phyloP scores from a whole-genome alignment of 2,329 filamentous ascomycete genomes.

The Ophiostoma australiae region DNA sequence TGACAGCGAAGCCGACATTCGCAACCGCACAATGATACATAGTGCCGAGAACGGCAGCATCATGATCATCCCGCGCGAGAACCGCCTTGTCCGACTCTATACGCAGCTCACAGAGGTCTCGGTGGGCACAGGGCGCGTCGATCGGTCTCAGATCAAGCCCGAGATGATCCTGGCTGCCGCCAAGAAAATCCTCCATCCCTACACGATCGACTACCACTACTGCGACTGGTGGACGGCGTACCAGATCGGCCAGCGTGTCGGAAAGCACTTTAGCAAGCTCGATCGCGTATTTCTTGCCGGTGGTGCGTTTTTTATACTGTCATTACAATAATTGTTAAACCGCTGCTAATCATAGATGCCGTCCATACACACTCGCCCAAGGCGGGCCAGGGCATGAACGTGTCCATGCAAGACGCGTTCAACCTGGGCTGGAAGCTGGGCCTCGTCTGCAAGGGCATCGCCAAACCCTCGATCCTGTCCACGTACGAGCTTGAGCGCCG shows the following conservation, averaged over 20 bases:
- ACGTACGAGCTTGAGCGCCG: conserved; percentile 46
- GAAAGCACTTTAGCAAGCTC: conserved; percentile 43
- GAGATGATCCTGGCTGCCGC: conserved; percentile 59
- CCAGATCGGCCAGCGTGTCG: conserved; percentile 54
- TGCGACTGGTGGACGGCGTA: conserved; percentile 48
- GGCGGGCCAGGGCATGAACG: conserved; percentile 58
- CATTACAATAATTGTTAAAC: too few relatives aligned
- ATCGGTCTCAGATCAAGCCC: conserved; percentile 59
- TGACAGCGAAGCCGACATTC: conserved; percentile 41
- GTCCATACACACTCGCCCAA: conserved; percentile 47
- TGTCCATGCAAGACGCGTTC: conserved; percentile 53
- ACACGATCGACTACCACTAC: conserved; percentile 59
- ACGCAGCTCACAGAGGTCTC: conserved; percentile 47
- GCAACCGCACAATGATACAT: conserved; percentile 50
- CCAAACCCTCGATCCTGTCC: conserved; percentile 35
- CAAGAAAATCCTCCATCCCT: conserved; percentile 61
- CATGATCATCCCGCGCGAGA: conserved; percentile 57
- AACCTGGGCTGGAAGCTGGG: conserved; percentile 46
- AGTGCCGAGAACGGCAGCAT: conserved; percentile 47
- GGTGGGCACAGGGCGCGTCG: conserved; percentile 42
- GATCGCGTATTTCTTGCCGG: conserved; percentile 56
- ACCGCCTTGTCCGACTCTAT: conserved; percentile 53
- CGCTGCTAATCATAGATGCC: conserved; percentile 36
- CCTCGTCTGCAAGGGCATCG: conserved; percentile 34
- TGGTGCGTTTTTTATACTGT: background rate